These are phyloP conservation scores for Stemphylium beticola DNA, from an alignment of 2,329 filamentous ascomycete species.

Conservation along the genomic window DNA sequence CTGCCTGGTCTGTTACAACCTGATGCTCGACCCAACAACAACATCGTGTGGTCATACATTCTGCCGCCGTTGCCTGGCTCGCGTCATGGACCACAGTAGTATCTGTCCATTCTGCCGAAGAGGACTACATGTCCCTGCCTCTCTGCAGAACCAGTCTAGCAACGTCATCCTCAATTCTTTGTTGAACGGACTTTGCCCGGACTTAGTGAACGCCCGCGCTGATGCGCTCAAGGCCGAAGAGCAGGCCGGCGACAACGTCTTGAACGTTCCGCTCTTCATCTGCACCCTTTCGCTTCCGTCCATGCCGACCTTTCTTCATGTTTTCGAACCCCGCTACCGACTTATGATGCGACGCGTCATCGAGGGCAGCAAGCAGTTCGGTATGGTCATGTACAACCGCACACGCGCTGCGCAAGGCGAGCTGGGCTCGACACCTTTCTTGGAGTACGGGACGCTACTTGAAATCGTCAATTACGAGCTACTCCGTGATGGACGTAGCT, in stretches of 20 bases:
- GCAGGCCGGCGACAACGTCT: constrained; percentile 60
- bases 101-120: constrained; percentile 83
- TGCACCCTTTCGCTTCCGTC: constrained; percentile 81
- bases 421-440: constrained; percentile 64
- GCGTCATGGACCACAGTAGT: constrained; percentile 76
- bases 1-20: constrained; percentile 84
- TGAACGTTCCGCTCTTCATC: constrained; percentile 73
- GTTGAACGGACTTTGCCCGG: constrained; percentile 71
- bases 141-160: constrained; percentile 56
- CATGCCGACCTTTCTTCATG: constrained; percentile 82
- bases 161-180: constrained; percentile 71
- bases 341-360: constrained; percentile 85
- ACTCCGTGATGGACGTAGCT: constrained; percentile 78
- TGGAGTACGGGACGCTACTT: constrained; percentile 78
- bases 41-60: constrained; percentile 90
- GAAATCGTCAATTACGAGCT: constrained; percentile 76
- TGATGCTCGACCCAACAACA: constrained; percentile 82
- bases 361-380: constrained; percentile 77
- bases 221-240: constrained; percentile 65
- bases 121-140: constrained; percentile 61
- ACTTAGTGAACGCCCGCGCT: constrained; percentile 64
- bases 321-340: constrained; percentile 92
- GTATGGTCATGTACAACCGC: constrained; percentile 78
- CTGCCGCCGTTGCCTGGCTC: constrained; percentile 78
- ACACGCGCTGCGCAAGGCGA: constrained; percentile 60